Percentiles rank a stretch among this genome's conserved stretches.
phyloP scores from a whole-genome alignment of 305 asterid species.

The Solanum hybrid region DNA sequence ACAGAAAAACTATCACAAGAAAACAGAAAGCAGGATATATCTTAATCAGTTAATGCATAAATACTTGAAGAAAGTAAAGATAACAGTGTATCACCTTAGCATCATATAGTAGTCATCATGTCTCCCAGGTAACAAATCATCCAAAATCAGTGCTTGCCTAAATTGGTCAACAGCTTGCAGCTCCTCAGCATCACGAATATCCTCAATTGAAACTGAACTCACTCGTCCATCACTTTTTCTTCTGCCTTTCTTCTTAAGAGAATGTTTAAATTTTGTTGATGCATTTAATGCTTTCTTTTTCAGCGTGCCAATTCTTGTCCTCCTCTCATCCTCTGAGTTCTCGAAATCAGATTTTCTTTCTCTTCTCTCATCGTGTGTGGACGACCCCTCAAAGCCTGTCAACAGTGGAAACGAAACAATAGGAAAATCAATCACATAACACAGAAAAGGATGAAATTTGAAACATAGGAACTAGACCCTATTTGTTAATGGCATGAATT shows the following conservation, averaged over 20 bases:
- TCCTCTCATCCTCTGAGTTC: conserved; percentile 74
- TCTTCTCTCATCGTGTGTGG: conserved; percentile 66
- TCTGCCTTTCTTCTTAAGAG: conserved; percentile 32
- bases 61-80: not conserved
- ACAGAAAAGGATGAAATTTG: not conserved
- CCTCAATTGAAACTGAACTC: conserved; percentile 31
- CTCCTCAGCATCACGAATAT: conserved; percentile 27
- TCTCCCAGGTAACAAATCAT: conserved; percentile 20
- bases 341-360: conserved; percentile 78
- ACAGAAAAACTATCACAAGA: not conserved
- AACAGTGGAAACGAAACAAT: conserved; percentile 1
- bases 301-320: conserved; percentile 60
- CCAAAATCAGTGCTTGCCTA: conserved; percentile 22
- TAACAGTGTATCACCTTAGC: conserved; percentile 14
- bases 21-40: not conserved
- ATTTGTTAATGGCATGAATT: not conserved
- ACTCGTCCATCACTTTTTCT: conserved; percentile 28
- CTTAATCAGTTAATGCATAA: not conserved
- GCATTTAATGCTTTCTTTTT: conserved; percentile 72
- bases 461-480: not conserved
- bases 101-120: conserved; percentile 31
- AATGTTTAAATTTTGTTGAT: conserved; percentile 29
- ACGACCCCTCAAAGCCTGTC: conserved; percentile 71
- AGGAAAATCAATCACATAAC: not conserved
- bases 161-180: conserved; percentile 27